Conservation (phyloP, 352 stramenopile species). For the Hyaloperonospora arabidopsidis region DNA sequence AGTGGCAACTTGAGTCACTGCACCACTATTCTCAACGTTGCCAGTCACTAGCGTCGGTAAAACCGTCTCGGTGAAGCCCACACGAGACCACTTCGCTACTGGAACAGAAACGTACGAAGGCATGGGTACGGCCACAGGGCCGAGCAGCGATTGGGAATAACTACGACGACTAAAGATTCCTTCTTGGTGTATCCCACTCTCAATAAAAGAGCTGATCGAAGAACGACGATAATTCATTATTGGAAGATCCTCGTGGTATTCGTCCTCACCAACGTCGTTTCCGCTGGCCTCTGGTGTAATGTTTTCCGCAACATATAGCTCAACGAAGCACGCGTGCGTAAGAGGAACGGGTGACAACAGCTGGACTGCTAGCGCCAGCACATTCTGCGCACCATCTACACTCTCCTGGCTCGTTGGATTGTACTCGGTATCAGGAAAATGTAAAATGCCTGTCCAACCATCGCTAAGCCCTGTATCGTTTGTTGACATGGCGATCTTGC, state of each 20-base stretch:
- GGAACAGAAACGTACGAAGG: slow-evolving; percentile 26
- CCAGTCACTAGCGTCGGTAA: slow-evolving; percentile 47
- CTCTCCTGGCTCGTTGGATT: slow-evolving; percentile 51
- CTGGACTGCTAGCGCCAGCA: slow-evolving; percentile 71
- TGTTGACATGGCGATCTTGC: slow-evolving; percentile 20
- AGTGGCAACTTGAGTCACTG: slow-evolving; percentile 47
- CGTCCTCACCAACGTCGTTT: slow-evolving; percentile 47
- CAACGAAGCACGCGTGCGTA: slow-evolving; percentile 64
- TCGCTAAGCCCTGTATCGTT: slow-evolving; percentile 45
- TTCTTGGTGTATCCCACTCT: slow-evolving; percentile 61
- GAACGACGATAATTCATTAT: slow-evolving; percentile 42
- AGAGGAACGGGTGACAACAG: slow-evolving; percentile 53
- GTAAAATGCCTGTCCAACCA: slow-evolving; percentile 57
- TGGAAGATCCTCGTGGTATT: slow-evolving; percentile 46
- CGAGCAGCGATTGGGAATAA: slow-evolving; percentile 40
- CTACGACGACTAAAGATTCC: slow-evolving; percentile 46
- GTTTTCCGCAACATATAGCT: slow-evolving; percentile 66
- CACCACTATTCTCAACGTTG: slow-evolving; percentile 16
- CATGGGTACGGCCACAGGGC: slow-evolving; percentile 16
- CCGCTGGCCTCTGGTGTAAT: slow-evolving; percentile 26
- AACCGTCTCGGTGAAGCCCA: slow-evolving; percentile 74
- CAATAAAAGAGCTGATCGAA: slow-evolving; percentile 68
- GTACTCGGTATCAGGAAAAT: slow-evolving; percentile 71
- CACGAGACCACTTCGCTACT: slow-evolving; percentile 49
- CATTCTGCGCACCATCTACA: slow-evolving; percentile 52